Base-by-base conservation (phyloP, 805 yeast species). In the Pachysolen tannophilus region DNA sequence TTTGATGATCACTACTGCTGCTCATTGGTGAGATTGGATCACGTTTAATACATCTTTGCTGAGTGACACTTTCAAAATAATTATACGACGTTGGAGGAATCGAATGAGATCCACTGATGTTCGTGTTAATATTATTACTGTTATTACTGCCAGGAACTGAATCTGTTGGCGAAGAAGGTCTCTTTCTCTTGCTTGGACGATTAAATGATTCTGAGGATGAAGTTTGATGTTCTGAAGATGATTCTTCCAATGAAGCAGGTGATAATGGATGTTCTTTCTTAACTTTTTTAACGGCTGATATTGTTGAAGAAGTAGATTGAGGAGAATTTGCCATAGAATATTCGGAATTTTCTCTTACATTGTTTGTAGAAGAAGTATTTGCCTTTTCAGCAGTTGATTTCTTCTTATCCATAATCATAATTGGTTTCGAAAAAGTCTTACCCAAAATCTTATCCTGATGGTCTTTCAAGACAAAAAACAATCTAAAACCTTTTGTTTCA, bases 331-430 rank as follows among this genome's bases (percentile, higher is more conserved):
- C 19, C 16, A 8, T 8, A 24, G 17, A 9, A 16, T 16, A 16
- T 23, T 10, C 28, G 16, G 9, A 32, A 8, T n/a, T 23, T 4
- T 37, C 37, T n/a, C 34, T 28, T 9, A 18, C 30, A 17, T 41
- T 46, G n/a, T 44, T 45, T 21, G 14, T 29, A 18, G 28, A 7
- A 11, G n/a, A 14, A 20, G 10, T 20, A 3, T 19, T 10, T 25
- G 32, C 16, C 18, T 28, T 28, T 3, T 28, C 33, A 2, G 26
- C 15, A 2, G 65, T 50, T 11, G 58, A 51, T 57, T 85, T 88
- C 67, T 90, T 94, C 56, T 94, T 79, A 57, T 92, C 97, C 76
- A 94, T 90, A 33, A 90, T 87, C 80, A 85, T 80, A 20, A 90
- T 83, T 5, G 86, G 76, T 7, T 78, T 61, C 1, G 95, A 75